Base-by-base conservation (phyloP, 192 early-diverging fungal genomes). In the Coemansia sp. region DNA sequence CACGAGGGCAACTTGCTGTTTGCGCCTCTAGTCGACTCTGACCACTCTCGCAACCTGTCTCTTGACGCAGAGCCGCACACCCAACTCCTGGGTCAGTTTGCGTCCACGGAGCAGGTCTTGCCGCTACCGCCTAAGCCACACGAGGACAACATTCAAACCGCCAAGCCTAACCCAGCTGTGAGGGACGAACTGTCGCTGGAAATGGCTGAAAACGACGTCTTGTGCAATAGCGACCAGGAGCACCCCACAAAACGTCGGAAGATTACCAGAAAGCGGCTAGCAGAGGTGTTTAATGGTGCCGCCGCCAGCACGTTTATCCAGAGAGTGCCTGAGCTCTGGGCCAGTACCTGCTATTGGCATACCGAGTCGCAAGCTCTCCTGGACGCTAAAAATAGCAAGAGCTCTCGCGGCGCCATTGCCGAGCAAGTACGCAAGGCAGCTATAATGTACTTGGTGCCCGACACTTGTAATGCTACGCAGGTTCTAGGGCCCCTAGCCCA, bases 1-100 rank as follows among this genome's bases (percentile, higher is more conserved):
- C 18, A 53, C 12, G 55, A 66, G 13, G 78, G 78, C 10, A 69
- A 81, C 31, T 25, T 81, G 35, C 66, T 66, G 26, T 75, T 81
- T 58, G 10, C 28, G 3, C 39, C 61, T 2, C 41, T 41, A 3
- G 34, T 20, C 2, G 56, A 33, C n/a, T 37, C 59, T 10, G 34
- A n/a, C 34, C 33, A 36, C 20, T 58, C 56, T 8, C 20, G 33
- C 56, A 6, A 58, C 20, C 9, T 58, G 56, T 58, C 56, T 21
- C 34, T 58, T 37, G 56, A 36, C 34, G 34, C 31, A 6, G 56
- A 58, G 2, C 33, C 56, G 18, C 56, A 58, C 33, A 58, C 56
- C 3, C 33, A 58, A 10, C n/a, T 58, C 34, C 34, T 58, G 5
- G 31, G 34, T 6, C 56, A 58, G 35, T 37, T 37, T 21, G 18